phyloP scores from a whole-genome alignment of 108 stramenopile species.

The Skeletonema tropicum region DNA sequence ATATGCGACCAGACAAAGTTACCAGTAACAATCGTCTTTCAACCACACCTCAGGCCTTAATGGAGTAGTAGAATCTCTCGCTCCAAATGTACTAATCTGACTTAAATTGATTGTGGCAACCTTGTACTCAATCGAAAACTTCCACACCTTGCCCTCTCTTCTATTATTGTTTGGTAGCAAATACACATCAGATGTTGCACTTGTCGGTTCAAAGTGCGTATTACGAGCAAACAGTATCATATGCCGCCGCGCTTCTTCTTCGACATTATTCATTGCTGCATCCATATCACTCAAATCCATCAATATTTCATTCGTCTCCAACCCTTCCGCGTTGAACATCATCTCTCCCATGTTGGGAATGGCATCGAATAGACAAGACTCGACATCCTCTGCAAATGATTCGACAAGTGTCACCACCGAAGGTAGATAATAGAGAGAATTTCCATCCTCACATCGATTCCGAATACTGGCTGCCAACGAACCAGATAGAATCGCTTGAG shows the following conservation, averaged over 20 bases:
- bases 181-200: slow-evolving; percentile 44
- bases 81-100: slow-evolving; percentile 22
- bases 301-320: slow-evolving; percentile 40
- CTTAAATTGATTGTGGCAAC: slow-evolving; percentile 39
- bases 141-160: slow-evolving; percentile 28
- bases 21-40: slow-evolving; percentile 37
- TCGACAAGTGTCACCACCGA: slow-evolving; percentile 37
- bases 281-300: slow-evolving; percentile 24
- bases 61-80: slow-evolving; percentile 25
- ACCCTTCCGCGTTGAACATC: slow-evolving; percentile 31
- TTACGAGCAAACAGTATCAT: slow-evolving; percentile 32
- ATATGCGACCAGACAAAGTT: too few species aligned
- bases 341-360: slow-evolving; percentile 21
- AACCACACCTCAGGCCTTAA: slow-evolving; percentile 47
- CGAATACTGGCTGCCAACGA: slow-evolving; percentile 37
- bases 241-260: not conserved
- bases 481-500: slow-evolving; percentile 27
- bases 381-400: slow-evolving; percentile 29
- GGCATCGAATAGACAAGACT: not conserved
- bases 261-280: not conserved
- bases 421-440: slow-evolving; percentile 28
- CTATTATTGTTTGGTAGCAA: slow-evolving; percentile 12
- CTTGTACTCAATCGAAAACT: slow-evolving; percentile 43
- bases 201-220: slow-evolving; percentile 33
- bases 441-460: slow-evolving; percentile 18